Conservation (phyloP, 441 rosid genomes). For the Mallotus repandus region DNA sequence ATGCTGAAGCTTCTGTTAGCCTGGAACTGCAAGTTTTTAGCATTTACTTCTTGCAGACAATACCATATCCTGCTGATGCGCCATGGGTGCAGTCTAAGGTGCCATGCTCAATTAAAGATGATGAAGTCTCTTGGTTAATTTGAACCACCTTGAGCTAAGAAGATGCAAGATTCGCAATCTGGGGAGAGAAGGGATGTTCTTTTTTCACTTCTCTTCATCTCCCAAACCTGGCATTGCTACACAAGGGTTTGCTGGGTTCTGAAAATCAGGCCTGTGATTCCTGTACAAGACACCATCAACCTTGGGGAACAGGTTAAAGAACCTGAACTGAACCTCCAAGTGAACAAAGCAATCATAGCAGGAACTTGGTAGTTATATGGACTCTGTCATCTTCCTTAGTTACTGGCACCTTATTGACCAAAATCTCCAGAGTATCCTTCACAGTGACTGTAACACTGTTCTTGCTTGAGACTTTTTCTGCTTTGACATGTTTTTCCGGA, state of each 20-base stretch:
- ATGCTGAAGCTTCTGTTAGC: not conserved
- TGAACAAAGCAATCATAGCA: slow-evolving; percentile 65
- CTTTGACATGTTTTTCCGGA: slow-evolving; percentile 42
- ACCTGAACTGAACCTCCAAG: slow-evolving; percentile 65
- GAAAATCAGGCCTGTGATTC: slow-evolving; percentile 64
- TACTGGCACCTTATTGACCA: slow-evolving; percentile 68
- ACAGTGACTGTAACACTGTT: slow-evolving; percentile 56
- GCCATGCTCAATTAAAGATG: not conserved
- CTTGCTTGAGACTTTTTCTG: slow-evolving; percentile 53
- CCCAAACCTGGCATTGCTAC: slow-evolving; percentile 74
- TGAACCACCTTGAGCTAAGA: slow-evolving; percentile 24
- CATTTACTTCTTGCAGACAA: slow-evolving; percentile 25
- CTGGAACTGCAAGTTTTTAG: not conserved
- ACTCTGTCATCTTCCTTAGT: slow-evolving; percentile 71
- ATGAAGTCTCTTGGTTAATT: not conserved
- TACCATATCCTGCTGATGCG: slow-evolving; percentile 18
- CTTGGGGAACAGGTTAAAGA: slow-evolving; percentile 51
- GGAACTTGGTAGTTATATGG: slow-evolving; percentile 68
- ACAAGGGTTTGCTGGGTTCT: slow-evolving; percentile 64
- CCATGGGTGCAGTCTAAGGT: slow-evolving; percentile 22
- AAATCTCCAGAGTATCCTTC: slow-evolving; percentile 52
- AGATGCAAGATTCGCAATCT: slow-evolving; percentile 52
- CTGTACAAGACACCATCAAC: slow-evolving; percentile 74
- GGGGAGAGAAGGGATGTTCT: slow-evolving; percentile 52
- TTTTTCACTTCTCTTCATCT: slow-evolving; percentile 59